Percentiles rank a stretch among this genome's conserved stretches.
These are phyloP conservation scores for Cryptococcus jaspeensis DNA, from an alignment of 1,284 basidiomycete genomes.

Conservation along the genomic window DNA sequence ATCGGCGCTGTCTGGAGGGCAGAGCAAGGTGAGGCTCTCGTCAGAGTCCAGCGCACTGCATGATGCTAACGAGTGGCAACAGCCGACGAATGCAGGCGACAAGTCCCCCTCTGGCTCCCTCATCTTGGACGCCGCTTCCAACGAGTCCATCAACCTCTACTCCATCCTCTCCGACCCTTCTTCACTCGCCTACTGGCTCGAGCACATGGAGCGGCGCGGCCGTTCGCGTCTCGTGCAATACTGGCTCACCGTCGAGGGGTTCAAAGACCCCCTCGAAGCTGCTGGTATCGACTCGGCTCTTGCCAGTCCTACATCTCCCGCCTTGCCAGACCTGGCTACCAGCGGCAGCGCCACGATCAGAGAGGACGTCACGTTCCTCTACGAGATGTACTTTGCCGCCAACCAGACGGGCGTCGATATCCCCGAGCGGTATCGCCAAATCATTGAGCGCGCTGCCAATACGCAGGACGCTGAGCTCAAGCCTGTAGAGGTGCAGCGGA, in stretches of 20 bases:
- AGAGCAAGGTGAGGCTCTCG: conserved; percentile 10
- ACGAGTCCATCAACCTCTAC: conserved; percentile 24
- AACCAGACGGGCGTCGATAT: conserved; percentile 21
- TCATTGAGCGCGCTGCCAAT: conserved; percentile 23
- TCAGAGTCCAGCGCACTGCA: neutral
- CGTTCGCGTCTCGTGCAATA: conserved; percentile 87
- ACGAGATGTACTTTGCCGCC: conserved; percentile 74
- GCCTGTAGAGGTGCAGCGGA: conserved; percentile 17
- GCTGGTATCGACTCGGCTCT: conserved; percentile 56
- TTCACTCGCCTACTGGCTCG: conserved; percentile 92
- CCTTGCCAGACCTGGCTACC: neutral
- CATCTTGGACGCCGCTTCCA: conserved; percentile 2
- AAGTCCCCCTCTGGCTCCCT: conserved; percentile 4
- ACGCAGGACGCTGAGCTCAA: neutral
- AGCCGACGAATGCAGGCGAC: neutral
- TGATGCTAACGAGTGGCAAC: neutral
- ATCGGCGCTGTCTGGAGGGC: conserved; percentile 64
- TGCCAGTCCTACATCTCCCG: conserved; percentile 3
- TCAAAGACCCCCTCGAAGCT: conserved; percentile 91
- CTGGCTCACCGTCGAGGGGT: conserved; percentile 94
- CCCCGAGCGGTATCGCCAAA: conserved; percentile 13
- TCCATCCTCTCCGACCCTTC: conserved; percentile 82
- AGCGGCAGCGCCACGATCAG: conserved; percentile 17
- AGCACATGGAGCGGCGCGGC: conserved; percentile 89
- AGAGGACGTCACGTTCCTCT: conserved; percentile 84